A percentile compares a stretch with the other conserved stretches of the same genome.
Conservation (phyloP, 2,329 filamentous ascomycete species). For the Ceratocystis ficicola region DNA sequence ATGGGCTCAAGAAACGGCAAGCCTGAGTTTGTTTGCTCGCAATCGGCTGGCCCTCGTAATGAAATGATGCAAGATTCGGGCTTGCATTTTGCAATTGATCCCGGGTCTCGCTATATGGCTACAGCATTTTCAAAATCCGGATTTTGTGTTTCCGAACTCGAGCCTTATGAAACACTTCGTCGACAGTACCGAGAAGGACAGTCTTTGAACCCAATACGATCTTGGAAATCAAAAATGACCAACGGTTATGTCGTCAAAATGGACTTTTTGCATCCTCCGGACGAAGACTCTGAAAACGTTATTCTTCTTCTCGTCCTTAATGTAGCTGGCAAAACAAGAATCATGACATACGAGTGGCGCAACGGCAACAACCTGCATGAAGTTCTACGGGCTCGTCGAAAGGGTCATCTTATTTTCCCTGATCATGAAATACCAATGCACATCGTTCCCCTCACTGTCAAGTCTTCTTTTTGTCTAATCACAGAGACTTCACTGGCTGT, state of each 20-base stretch:
- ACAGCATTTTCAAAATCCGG: slow-evolving; percentile 57
- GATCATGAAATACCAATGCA: slow-evolving; percentile 50
- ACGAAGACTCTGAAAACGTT: slow-evolving; percentile 58
- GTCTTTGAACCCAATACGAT: slow-evolving; percentile 48
- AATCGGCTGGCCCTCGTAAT: slow-evolving; percentile 46
- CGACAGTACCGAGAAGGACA: slow-evolving; percentile 36
- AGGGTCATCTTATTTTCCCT: slow-evolving; percentile 37
- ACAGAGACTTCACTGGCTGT: slow-evolving; percentile 47
- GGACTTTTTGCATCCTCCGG: slow-evolving; percentile 67
- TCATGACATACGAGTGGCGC: slow-evolving; percentile 52
- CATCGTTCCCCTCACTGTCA: slow-evolving; percentile 58
- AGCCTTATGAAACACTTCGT: slow-evolving; percentile 41
- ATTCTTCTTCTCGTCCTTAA: slow-evolving; percentile 59
- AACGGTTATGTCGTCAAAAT: slow-evolving; percentile 72
- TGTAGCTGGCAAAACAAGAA: slow-evolving; percentile 37
- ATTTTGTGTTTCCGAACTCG: slow-evolving; percentile 61
- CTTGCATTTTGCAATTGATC: slow-evolving; percentile 64
- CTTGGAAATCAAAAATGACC: slow-evolving; percentile 35
- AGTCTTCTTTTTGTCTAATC: slow-evolving; percentile 58
- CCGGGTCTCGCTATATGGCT: slow-evolving; percentile 55
- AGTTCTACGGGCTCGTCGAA: slow-evolving; percentile 35
- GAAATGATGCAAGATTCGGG: slow-evolving; percentile 41
- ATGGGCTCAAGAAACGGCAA: slow-evolving; percentile 39
- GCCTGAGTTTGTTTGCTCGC: slow-evolving; percentile 49
- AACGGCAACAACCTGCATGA: slow-evolving; percentile 36